These are phyloP conservation scores for Pistacia vera DNA, from an alignment of 345 rosid genomes.

Conservation along the genomic window DNA sequence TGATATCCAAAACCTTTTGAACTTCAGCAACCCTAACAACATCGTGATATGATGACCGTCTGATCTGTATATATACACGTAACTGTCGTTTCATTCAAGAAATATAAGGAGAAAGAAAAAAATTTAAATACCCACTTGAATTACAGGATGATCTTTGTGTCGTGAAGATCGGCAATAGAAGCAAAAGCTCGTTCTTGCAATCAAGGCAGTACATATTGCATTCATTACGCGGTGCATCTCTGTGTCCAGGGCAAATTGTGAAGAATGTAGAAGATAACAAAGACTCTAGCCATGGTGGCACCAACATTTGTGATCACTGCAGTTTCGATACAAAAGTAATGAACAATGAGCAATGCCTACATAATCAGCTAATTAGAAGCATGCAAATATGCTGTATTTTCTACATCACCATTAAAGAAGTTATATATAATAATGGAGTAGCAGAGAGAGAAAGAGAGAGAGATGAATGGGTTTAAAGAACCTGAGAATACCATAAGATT, in stretches of 20 bases:
- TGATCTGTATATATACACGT: slow-evolving; percentile 26
- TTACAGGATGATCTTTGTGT: slow-evolving; percentile 39
- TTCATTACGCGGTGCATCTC: slow-evolving; percentile 28
- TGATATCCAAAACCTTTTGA: slow-evolving; percentile 33
- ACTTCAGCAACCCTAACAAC: slow-evolving; percentile 41
- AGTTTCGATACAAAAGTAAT: background rate
- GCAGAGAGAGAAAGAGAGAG: slow-evolving; percentile 2
- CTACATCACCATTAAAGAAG: slow-evolving; percentile 30
- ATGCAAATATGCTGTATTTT: background rate
- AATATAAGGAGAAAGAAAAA: background rate
- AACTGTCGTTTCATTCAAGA: background rate
- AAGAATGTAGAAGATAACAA: slow-evolving; percentile 33
- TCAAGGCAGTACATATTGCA: slow-evolving; percentile 45
- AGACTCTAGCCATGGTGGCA: slow-evolving; percentile 41
- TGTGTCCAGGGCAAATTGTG: slow-evolving; percentile 30
- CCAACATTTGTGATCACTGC: slow-evolving; percentile 20
- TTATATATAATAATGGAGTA: slow-evolving; percentile 16
- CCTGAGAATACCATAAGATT: slow-evolving; percentile 24
- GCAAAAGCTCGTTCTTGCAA: slow-evolving; percentile 41
- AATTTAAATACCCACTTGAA: slow-evolving; percentile 28
- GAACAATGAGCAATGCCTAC: background rate
- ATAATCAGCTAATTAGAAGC: background rate
- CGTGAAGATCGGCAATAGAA: slow-evolving; percentile 36
- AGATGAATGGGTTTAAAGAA: slow-evolving; percentile 8
- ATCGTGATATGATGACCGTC: slow-evolving; percentile 44